A percentile compares a stretch with the other conserved stretches of the same genome.
Conservation (phyloP, 1,284 basidiomycete species). For the Rhizoctonia solani region DNA sequence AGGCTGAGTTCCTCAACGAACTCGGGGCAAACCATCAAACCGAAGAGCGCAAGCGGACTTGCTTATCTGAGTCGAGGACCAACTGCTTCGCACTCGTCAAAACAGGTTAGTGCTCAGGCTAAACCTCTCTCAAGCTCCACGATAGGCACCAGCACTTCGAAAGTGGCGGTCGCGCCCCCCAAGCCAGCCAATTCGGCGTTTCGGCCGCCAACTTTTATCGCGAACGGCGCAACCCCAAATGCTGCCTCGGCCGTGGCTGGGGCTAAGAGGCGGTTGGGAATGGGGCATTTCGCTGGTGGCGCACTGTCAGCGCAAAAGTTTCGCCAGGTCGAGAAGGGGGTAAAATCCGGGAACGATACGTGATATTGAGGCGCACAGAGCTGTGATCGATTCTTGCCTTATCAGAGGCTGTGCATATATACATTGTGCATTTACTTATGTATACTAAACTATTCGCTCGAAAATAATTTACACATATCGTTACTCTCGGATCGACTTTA, state of each 20-base stretch:
- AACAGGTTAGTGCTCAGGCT: background rate
- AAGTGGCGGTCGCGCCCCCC: conserved; percentile 9
- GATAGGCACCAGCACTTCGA: conserved; percentile 1
- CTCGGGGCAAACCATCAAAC: conserved; percentile 5
- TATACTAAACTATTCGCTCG: background rate
- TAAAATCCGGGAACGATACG: background rate
- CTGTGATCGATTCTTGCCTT: background rate
- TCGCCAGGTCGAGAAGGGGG: conserved; percentile 23
- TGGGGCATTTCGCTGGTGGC: conserved; percentile 25
- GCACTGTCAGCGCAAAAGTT: conserved; percentile 10
- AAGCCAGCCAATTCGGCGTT: conserved; percentile 34
- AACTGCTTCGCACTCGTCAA: background rate
- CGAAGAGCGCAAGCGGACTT: conserved; percentile 19
- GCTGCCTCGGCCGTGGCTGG: conserved; percentile 17
- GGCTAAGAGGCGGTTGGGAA: conserved; percentile 27
- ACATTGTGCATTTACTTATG: background rate
- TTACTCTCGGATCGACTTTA: too few species aligned
- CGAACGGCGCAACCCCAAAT: conserved; percentile 24
- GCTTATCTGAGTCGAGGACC: background rate
- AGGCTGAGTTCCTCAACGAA: background rate
- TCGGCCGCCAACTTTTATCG: conserved; percentile 35
- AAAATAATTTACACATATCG: background rate
- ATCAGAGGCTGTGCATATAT: background rate
- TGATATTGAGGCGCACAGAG: background rate
- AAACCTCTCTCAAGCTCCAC: conserved; percentile 4